phyloP scores from a whole-genome alignment of 305 asterid genomes.

The Lippia alba region DNA sequence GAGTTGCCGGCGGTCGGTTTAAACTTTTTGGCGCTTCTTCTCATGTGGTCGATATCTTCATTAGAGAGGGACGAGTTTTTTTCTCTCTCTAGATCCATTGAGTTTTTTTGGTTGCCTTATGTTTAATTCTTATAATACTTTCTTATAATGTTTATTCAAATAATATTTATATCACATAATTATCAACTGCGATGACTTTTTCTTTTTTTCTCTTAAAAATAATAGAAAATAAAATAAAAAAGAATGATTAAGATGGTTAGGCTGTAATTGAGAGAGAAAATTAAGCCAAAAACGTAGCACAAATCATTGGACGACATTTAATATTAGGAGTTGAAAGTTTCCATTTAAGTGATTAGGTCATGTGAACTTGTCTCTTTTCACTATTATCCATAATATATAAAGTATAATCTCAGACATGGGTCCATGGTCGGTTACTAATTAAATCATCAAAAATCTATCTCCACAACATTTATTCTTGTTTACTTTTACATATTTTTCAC shows the following conservation, averaged over 20 bases:
- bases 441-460: slow-evolving; percentile 25
- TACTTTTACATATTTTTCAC: not conserved
- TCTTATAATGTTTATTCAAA: too few relatives aligned
- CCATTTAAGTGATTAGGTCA: slow-evolving; percentile 44
- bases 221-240: too few relatives aligned
- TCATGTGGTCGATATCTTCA: too few relatives aligned
- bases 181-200: too few relatives aligned
- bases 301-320: slow-evolving; percentile 59
- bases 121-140: too few relatives aligned
- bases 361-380: slow-evolving; percentile 32
- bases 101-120: too few relatives aligned
- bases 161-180: too few relatives aligned
- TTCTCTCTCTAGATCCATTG: too few relatives aligned
- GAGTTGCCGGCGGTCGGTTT: too few relatives aligned
- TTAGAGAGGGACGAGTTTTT: too few relatives aligned
- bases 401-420: slow-evolving; percentile 44
- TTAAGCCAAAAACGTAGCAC: slow-evolving; percentile 40
- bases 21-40: too few relatives aligned
- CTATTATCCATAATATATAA: slow-evolving; percentile 8
- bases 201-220: not conserved
- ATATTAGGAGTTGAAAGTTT: slow-evolving; percentile 55
- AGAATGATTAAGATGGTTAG: slow-evolving; percentile 35
- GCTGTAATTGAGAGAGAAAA: slow-evolving; percentile 41
- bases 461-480: not conserved
- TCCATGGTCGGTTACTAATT: slow-evolving; percentile 52